Base-by-base conservation (phyloP, 164 flowering plant species). In the Vitis amurensis region DNA sequence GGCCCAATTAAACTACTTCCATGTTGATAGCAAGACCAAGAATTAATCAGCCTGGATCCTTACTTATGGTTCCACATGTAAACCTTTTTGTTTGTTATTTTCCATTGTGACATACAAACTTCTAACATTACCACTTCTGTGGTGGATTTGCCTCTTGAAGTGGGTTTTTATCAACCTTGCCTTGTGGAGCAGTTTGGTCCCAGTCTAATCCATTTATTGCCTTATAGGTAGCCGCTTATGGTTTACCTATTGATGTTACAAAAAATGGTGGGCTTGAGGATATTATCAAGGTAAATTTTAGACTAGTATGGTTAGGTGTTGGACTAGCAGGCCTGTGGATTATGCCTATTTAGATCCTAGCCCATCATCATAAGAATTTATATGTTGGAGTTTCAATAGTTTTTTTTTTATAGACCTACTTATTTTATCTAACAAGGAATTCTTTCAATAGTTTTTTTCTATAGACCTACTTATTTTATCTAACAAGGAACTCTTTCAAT, bases 241-340 rank as follows among this genome's bases (percentile, higher is more conserved):
- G 92, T 66, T 75, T 88, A 51, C 92, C 91, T 9, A 77, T 84
- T 48, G 92, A 87, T 29, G 92, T 91, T 59, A 88, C 91, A 0
- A 85, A 88, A 74, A 90, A 88, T 70, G 92, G 95, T 11, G 95
- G 95, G 5, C 91, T 91, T 0, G 95, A 88, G n/a, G 94, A 88
- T 68, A 90, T 90, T 63, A 70, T 79, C 67, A 87, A 86, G 90
- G 91, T 84, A 73, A 70, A 23, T 23, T 23, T 23, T 23, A 23
- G 27, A 23, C 27, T 23, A 23, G 27, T 1, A 23, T 23, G 27
- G 27, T 23, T 23, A 23, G 27, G 27, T 23, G 27, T 23, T 23
- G 27, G 27, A 23, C 27, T 23, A 23, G 27, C 27, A 23, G 27
- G 27, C 2, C 27, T 23, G 27, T 23, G 27, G 27, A 23, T 23